Evolutionary conservation across 352 stramenopile species (phyloP).

Genomic region (Globisporangium rhizosaccharum): DNA sequence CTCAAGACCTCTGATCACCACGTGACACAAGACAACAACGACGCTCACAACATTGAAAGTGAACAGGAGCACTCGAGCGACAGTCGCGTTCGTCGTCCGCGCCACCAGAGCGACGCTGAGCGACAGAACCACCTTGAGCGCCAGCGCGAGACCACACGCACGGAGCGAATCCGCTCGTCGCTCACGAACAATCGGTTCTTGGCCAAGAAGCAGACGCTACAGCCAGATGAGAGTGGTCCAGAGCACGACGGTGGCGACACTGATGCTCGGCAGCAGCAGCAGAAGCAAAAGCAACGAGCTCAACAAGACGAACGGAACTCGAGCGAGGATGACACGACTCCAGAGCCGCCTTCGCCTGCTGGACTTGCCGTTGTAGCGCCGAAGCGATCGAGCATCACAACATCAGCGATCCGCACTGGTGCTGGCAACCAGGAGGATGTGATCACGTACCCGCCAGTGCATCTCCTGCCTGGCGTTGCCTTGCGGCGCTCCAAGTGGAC

Average conservation of each 20-base stretch:
- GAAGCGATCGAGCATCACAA: slow-evolving; percentile 12
- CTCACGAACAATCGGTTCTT: slow-evolving; percentile 55
- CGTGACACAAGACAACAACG: background rate
- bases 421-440: background rate
- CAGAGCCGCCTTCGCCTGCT: background rate
- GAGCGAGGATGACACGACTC: background rate
- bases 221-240: background rate
- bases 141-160: slow-evolving; percentile 22
- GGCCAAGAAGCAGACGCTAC: background rate
- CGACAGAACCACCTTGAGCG: slow-evolving; percentile 32
- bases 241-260: background rate
- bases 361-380: slow-evolving; percentile 13
- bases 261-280: background rate
- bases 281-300: background rate
- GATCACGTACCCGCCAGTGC: slow-evolving; percentile 13
- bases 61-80: background rate
- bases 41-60: background rate
- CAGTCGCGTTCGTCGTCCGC: background rate
- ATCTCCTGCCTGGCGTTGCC: slow-evolving; percentile 16
- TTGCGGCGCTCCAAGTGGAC: slow-evolving; percentile 27
- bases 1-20: background rate
- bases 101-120: slow-evolving; percentile 28
- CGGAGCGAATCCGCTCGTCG: slow-evolving; percentile 16
- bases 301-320: background rate
- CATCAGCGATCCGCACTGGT: background rate